These are phyloP conservation scores for Globisporangium nagaii DNA, from an alignment of 352 stramenopile species.

Conservation along the genomic window DNA sequence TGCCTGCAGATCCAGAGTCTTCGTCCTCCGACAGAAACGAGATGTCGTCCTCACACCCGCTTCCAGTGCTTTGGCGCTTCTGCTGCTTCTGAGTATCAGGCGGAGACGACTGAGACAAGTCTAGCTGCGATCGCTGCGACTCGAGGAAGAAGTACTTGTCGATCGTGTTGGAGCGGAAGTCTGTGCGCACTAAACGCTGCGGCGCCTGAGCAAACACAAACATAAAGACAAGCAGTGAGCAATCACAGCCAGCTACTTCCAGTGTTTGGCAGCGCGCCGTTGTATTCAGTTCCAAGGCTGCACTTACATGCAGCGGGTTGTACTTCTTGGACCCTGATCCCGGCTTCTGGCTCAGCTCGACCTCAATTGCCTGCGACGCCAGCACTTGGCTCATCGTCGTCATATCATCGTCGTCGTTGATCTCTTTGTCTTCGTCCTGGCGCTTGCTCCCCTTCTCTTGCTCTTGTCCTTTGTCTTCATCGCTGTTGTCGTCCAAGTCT, in stretches of 20 bases:
- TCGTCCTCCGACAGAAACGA: constrained; percentile 5
- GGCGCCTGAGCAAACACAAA: constrained; percentile 39
- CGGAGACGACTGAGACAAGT: constrained; percentile 20
- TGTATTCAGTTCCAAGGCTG: not conserved
- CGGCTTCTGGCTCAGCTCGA: constrained; percentile 53
- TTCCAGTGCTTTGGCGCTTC: constrained; percentile 1
- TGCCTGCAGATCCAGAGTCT: not conserved
- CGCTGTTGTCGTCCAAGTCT: constrained; percentile 30
- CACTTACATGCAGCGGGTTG: constrained; percentile 47
- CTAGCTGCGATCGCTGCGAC: constrained; percentile 58
- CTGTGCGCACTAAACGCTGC: constrained; percentile 75
- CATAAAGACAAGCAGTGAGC: not conserved
- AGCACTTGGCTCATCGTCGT: constrained; percentile 3
- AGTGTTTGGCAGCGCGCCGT: not conserved
- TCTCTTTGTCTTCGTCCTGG: constrained; percentile 8
- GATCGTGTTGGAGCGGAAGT: constrained; percentile 82
- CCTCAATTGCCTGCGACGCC: constrained; percentile 35
- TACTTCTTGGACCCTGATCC: constrained; percentile 65
- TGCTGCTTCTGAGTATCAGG: constrained; percentile 16
- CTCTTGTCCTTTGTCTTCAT: constrained; percentile 30
- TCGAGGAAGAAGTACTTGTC: constrained; percentile 83
- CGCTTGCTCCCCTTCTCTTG: constrained; percentile 22
- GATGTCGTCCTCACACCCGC: not conserved
- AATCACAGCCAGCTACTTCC: not conserved
- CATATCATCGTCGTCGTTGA: constrained; percentile 4